Percentiles rank a stretch among this genome's conserved stretches.
Conservation (phyloP, 768 basidiomycete genomes). For the Boletus eberwhitei region DNA sequence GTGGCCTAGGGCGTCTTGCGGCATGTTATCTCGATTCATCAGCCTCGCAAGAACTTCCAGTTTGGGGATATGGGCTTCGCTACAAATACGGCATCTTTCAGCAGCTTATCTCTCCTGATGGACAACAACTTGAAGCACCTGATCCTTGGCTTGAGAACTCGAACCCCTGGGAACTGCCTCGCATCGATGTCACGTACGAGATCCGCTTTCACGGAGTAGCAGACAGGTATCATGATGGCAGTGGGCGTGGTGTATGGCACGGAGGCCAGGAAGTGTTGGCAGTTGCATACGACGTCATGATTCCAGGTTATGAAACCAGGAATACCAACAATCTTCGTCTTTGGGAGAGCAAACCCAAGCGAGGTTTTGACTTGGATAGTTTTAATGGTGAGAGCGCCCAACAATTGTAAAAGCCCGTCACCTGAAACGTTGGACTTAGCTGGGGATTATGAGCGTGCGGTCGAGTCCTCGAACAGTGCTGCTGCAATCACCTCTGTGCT, state of each 20-base stretch:
- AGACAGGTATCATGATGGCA: slow-evolving; percentile 59
- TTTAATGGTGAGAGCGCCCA: slow-evolving; percentile 70
- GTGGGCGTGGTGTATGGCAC: slow-evolving; percentile 65
- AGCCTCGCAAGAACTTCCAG: slow-evolving; percentile 84
- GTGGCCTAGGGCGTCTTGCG: slow-evolving; percentile 92
- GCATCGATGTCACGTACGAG: slow-evolving; percentile 80
- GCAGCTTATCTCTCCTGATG: slow-evolving; percentile 81
- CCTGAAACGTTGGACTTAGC: slow-evolving; percentile 41
- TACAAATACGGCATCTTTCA: slow-evolving; percentile 98
- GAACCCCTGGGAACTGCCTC: slow-evolving; percentile 87
- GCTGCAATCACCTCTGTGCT: slow-evolving; percentile 92
- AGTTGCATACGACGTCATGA: slow-evolving; percentile 92
- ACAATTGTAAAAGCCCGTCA: background rate
- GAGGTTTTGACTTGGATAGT: slow-evolving; percentile 89
- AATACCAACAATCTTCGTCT: slow-evolving; percentile 88
- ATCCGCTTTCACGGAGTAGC: slow-evolving; percentile 88
- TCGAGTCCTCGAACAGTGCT: slow-evolving; percentile 85
- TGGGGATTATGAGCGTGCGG: slow-evolving; percentile 89
- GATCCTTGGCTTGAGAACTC: slow-evolving; percentile 90
- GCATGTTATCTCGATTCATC: slow-evolving; percentile 97
- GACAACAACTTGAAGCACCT: slow-evolving; percentile 83
- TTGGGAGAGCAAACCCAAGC: slow-evolving; percentile 84
- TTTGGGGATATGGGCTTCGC: slow-evolving; percentile 93
- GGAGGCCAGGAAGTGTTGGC: slow-evolving; percentile 95
- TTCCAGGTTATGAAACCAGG: slow-evolving; percentile 76